phyloP scores from a whole-genome alignment of 306 rosid genomes.

The Cajanus cajan region DNA sequence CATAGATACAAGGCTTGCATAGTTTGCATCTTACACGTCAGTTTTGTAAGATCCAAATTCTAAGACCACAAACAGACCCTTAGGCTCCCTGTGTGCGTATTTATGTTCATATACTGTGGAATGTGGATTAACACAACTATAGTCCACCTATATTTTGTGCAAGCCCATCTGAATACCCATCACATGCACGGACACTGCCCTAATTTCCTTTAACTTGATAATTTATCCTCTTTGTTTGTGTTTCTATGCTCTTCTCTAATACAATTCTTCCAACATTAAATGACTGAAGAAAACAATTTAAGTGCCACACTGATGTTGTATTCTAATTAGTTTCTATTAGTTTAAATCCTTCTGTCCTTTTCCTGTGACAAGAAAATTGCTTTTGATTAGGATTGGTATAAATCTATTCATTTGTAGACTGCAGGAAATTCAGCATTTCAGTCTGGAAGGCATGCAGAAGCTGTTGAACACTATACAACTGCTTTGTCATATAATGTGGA shows the following conservation, averaged over 20 bases:
- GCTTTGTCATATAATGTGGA: constrained; percentile 82
- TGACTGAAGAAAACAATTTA: neutral
- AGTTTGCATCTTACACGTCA: too few species aligned
- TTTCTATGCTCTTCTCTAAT: neutral
- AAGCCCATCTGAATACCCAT: neutral
- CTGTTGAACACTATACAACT: constrained; percentile 79
- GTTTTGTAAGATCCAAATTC: too few species aligned
- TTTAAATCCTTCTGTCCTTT: constrained; percentile 1
- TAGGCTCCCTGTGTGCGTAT: neutral
- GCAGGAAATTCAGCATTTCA: constrained; percentile 99
- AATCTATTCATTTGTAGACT: constrained; percentile 49
- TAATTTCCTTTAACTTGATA: neutral
- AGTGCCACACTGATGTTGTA: neutral
- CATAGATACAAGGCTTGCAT: too few species aligned
- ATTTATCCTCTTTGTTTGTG: neutral
- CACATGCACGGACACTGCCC: neutral
- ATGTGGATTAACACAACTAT: neutral
- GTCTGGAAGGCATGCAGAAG: constrained; percentile 75
- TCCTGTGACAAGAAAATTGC: constrained; percentile 9
- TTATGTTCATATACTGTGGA: neutral
- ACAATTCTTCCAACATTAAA: neutral
- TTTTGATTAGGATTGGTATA: constrained; percentile 18
- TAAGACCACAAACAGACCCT: neutral
- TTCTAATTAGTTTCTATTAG: neutral
- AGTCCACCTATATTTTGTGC: neutral